Base-by-base conservation (phyloP, 2,329 filamentous ascomycete genomes). In the Diaporthe sp. region DNA sequence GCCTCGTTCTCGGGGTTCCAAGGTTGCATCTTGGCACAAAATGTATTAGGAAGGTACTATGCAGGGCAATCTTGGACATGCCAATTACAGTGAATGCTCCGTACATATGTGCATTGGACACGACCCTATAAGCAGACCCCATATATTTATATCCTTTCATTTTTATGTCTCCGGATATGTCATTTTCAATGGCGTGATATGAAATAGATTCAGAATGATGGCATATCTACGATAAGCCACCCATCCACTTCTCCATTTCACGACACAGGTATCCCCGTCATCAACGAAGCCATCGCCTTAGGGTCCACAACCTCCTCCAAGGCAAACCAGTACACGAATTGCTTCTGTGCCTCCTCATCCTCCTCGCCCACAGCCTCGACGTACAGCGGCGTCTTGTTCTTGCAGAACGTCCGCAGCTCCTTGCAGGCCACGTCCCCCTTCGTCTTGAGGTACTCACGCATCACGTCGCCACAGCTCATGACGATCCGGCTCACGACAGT, bases 331-430 rank as follows among this genome's bases (percentile, higher is more conserved):
- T 32, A 32, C 30, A 35, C 35, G 30, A 65, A 65, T 15, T 65
- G 5, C 61, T 65, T 50, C 12, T 37, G 10, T 27, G 19, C 42
- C n/a, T 47, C 27, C 42, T 35, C 61, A 22, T 65, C 61, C 30
- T 25, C 19, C 5, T 39, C 56, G 7, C 2, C 9, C 39, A 3
- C 19, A 25, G 37, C 27, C 13, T 35, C 61, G 4, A 50, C 19
- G 15, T 35, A 65, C 10, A 65, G 42, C 42, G 61, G 61, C 61
- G 61, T 65, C 61, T 65, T 65, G 7, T 65, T 65, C 27, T 65
- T 65, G 25, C 61, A 65, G 50, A 65, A 65, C 1, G 30, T 50
- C 27, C 42, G 42, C 13, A 65, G 42, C 61, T 65, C 61, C 30
- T 35, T 65, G 22, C 42, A 50, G 6, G 42, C 61, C 12, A 65